Evolutionary conservation across 2,329 filamentous ascomycete genomes (phyloP), one percentile per base, ranked within the genome.

Genomic region (Chalara sp.): DNA sequence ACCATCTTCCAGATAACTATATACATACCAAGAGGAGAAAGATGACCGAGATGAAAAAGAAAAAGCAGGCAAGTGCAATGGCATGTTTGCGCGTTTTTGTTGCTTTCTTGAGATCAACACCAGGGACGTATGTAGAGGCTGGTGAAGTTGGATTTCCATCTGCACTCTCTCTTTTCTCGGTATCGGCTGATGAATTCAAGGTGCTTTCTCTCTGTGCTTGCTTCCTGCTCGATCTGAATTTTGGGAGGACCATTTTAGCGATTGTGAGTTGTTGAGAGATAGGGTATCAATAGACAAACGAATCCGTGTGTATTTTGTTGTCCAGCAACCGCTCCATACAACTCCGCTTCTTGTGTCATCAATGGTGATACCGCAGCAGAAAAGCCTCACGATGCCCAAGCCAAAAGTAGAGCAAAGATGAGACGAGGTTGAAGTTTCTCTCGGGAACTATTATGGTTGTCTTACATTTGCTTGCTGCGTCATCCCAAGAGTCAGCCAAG

Each of bases 41-140:
- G 56, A 92, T 75, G 56, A 87, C 77, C 39, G 86, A 78, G 54
- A 93, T 65, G 54, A 91, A 73, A 66, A 93, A 92, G 62, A 86
- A 78, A 56, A 86, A 70, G 32, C 80, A 81, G 44, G 86, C 82
- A 44, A 85, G 65, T 29, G 84, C 66, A 53, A 86, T 79, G 63
- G 84, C 59, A 37, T 48, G 57, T 50, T 72, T 69, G 52, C 86
- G 75, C 32, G 74, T 72, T 49, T 71, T 72, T 0, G 78, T 80
- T 29, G 71, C 73, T 54, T 68, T 67, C 61, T 74, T 75, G 57
- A 76, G 53, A 48, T 69, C 59, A 6, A 67, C 58, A 21, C 53
- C 49, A 5, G 49, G 21, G n/a, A 10, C 8, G 35, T 37, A 37
- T 10, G n/a, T n/a, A 37, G 8, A 54, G 30, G 57, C 54, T 12